Percentiles rank a stretch among this genome's conserved stretches.
phyloP scores from a whole-genome alignment of 2,329 filamentous ascomycete species.

The Pseudogymnoascus sp. region DNA sequence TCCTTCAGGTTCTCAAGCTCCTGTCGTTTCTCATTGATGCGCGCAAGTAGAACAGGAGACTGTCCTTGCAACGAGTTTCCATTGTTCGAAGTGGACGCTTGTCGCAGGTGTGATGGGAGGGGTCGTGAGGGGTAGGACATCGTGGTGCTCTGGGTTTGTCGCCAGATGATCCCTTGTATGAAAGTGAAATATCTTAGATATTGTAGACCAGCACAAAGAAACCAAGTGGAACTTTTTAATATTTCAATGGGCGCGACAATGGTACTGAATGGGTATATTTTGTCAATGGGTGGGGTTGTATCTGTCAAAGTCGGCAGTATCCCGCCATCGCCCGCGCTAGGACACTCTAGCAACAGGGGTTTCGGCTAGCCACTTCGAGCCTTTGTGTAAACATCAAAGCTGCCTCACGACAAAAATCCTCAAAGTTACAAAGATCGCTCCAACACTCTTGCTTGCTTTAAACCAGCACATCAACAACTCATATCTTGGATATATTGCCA shows the following conservation, averaged over 20 bases:
- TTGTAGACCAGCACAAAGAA: not conserved
- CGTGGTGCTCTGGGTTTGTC: conserved; percentile 12
- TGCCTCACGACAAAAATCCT: conserved; percentile 1
- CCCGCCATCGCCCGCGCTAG: not conserved
- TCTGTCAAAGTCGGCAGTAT: conserved; percentile 3
- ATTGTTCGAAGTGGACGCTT: conserved; percentile 45
- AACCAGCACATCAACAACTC: not conserved
- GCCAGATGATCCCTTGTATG: not conserved
- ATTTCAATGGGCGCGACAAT: conserved; percentile 2
- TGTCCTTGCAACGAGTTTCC: conserved; percentile 42
- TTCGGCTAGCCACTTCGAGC: not conserved
- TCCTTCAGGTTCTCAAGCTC: conserved; percentile 74
- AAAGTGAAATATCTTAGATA: not conserved
- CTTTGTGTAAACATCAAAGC: conserved; percentile 9
- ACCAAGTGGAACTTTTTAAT: not conserved
- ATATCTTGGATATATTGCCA: conserved; percentile 9
- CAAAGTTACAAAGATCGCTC: not conserved
- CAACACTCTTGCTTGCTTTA: conserved; percentile 1
- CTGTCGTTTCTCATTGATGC: conserved; percentile 78
- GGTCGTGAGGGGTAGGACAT: conserved; percentile 52
- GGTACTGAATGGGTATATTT: conserved; percentile 1
- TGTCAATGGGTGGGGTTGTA: conserved; percentile 4
- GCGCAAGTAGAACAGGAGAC: conserved; percentile 61
- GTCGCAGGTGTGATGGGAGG: conserved; percentile 59
- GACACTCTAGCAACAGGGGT: not conserved